Evolutionary conservation across 352 stramenopile genomes (phyloP), one percentile per base, ranked within the genome.

Genomic region (Phytophthora palmivora): DNA sequence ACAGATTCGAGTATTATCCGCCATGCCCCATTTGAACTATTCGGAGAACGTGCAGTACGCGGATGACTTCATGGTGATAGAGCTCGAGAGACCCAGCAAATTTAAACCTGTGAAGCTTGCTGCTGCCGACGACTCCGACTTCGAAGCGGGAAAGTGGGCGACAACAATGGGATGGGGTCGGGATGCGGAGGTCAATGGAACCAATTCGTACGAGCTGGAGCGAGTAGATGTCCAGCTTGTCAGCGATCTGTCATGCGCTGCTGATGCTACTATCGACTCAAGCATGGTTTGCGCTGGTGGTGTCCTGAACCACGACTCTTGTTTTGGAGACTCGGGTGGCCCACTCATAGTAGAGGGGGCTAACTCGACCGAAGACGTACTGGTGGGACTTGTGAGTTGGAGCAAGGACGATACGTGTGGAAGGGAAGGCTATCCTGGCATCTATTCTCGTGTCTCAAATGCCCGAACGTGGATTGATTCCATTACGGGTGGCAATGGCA

Each of bases 211-310:
- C 32, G 72, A 75, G 16, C 58, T 89, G 30, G 39, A 56, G 32
- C 45, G 54, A 16, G 75, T 87, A 14, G 49, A 77, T 8, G 63
- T 89, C 1, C 57, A 62, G 19, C 39, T 83, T 11, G 18, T 61
- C 14, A 71, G 70, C 1, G 67, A 87, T 36, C 34, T 48, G 3
- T 51, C 52, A 1, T 89, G 77, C 22, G 63, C 54, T 1, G 34
- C 52, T 7, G 39, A 70, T 11, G 46, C 63, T 1, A 30, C 32
- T 0, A 45, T 72, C 8, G 69, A 80, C 38, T 45, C 39, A 9
- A 73, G 72, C 37, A 86, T 87, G 77, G 22, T 86, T 14, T 87
- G 80, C 33, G 78, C 76, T 8, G 75, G 77, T 6, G 78, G 80
- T 6, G 33, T 69, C 14, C 8, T 37, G 10, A 63, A 63, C 43